Evolutionary conservation across 768 basidiomycete species (phyloP).

Genomic region (Naematelia encephala): DNA sequence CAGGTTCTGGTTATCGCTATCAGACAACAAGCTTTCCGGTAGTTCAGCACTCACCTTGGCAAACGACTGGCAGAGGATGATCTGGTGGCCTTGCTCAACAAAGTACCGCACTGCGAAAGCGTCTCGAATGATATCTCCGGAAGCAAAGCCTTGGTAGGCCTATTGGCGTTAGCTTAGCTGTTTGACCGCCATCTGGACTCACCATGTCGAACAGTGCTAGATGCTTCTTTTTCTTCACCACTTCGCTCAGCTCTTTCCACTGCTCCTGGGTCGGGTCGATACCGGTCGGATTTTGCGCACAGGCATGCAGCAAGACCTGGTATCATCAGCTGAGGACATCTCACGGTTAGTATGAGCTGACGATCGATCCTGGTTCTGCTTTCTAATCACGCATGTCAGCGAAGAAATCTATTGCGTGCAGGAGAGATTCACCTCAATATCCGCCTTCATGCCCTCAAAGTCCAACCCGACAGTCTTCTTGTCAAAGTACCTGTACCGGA

Average conservation of each 20-base stretch:
- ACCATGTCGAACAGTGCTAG: slow-evolving; percentile 98
- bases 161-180: slow-evolving; percentile 49
- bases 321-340: slow-evolving; percentile 3
- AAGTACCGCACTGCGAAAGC: slow-evolving; percentile 95
- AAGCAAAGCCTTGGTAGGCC: slow-evolving; percentile 98
- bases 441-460: slow-evolving; percentile 82
- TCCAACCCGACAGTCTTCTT: slow-evolving; percentile 84
- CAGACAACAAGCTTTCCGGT: not conserved
- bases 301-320: slow-evolving; percentile 79
- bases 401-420: not conserved
- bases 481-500: slow-evolving; percentile 73
- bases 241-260: slow-evolving; percentile 83
- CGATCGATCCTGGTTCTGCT: slow-evolving; percentile 71
- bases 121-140: slow-evolving; percentile 81
- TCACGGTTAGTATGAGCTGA: slow-evolving; percentile 10
- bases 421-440: slow-evolving; percentile 63
- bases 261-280: slow-evolving; percentile 90
- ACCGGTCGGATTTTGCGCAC: slow-evolving; percentile 98
- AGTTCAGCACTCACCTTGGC: slow-evolving; percentile 60
- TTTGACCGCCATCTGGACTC: not conserved
- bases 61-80: slow-evolving; percentile 92
- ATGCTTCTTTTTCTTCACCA: slow-evolving; percentile 76
- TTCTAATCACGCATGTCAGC: slow-evolving; percentile 41
- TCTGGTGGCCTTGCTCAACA: slow-evolving; percentile 83
- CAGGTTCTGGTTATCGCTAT: slow-evolving; percentile 63